These are phyloP conservation scores for Aspergillus sparsus DNA, from an alignment of 495 filamentous ascomycete genomes.

Conservation along the genomic window DNA sequence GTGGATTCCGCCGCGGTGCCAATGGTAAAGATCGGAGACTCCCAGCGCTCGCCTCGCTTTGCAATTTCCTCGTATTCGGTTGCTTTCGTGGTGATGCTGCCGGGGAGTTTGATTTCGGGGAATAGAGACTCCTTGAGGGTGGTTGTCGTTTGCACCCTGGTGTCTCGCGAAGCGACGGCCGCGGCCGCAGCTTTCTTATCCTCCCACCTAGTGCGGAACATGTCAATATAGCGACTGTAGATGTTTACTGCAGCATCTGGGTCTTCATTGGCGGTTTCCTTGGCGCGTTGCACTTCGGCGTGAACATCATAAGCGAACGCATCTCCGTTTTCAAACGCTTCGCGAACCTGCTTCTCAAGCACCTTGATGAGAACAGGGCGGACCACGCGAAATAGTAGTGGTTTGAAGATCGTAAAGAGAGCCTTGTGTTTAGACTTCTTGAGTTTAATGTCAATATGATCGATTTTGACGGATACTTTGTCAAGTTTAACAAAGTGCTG, in stretches of 20 bases:
- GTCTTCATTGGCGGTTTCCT: conserved; percentile 64
- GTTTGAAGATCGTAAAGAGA: conserved; percentile 85
- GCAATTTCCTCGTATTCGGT: conserved; percentile 92
- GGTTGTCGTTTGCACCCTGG: conserved; percentile 72
- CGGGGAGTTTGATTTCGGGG: conserved; percentile 81
- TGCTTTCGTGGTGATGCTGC: conserved; percentile 90
- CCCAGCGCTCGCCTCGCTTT: conserved; percentile 87
- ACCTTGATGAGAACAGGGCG: conserved; percentile 83
- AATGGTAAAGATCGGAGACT: conserved; percentile 90
- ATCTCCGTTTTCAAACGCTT: conserved; percentile 73
- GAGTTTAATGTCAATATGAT: conserved; percentile 84
- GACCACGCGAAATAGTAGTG: conserved; percentile 78
- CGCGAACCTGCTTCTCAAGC: conserved; percentile 81
- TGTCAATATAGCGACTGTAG: conserved; percentile 78
- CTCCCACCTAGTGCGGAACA: conserved; percentile 71
- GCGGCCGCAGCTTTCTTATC: conserved; percentile 73
- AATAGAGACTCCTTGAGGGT: conserved; percentile 91
- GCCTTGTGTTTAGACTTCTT: conserved; percentile 94
- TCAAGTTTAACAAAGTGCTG: conserved; percentile 93
- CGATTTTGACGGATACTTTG: conserved; percentile 80
- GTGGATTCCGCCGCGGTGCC: conserved; percentile 72
- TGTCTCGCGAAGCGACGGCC: conserved; percentile 58
- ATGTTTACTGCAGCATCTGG: conserved; percentile 81
- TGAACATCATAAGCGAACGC: conserved; percentile 71
- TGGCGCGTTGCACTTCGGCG: conserved; percentile 74